Evolutionary conservation across 164 flowering plant genomes (phyloP).

Genomic region (Chimonanthus praecox): DNA sequence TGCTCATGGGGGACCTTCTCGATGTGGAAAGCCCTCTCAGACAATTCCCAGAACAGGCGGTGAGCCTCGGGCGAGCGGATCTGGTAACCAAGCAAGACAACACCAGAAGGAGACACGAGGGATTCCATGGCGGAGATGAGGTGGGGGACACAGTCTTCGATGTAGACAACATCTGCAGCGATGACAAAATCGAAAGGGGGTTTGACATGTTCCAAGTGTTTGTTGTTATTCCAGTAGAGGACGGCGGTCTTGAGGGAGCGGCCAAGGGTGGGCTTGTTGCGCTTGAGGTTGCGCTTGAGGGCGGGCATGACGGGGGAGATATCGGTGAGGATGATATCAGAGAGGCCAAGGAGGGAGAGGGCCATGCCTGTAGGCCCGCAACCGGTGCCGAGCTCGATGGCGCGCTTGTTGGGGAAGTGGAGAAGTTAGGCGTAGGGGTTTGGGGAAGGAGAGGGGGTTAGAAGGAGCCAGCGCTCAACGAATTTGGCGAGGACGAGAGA

Average conservation of each 20-base stretch:
- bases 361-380: slow-evolving; percentile 93
- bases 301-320: slow-evolving; percentile 89
- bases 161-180: slow-evolving; percentile 88
- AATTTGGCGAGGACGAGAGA: slow-evolving; percentile 94
- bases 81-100: slow-evolving; percentile 81
- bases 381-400: slow-evolving; percentile 78
- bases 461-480: slow-evolving; percentile 66
- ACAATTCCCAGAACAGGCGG: slow-evolving; percentile 74
- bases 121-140: slow-evolving; percentile 61
- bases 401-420: slow-evolving; percentile 55
- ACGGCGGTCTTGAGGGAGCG: slow-evolving; percentile 47
- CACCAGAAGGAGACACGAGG: slow-evolving; percentile 52
- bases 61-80: slow-evolving; percentile 79
- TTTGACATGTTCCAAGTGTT: slow-evolving; percentile 43
- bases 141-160: slow-evolving; percentile 56
- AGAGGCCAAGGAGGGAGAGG: slow-evolving; percentile 66
- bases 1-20: slow-evolving; percentile 72
- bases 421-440: slow-evolving; percentile 71
- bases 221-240: slow-evolving; percentile 61
- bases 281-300: slow-evolving; percentile 73
- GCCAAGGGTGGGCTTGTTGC: slow-evolving; percentile 51
- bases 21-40: slow-evolving; percentile 38
- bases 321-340: slow-evolving; percentile 66
- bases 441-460: slow-evolving; percentile 18
- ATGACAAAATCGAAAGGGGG: slow-evolving; percentile 81